A percentile compares a stretch with the other conserved stretches of the same genome.
Conservation (phyloP, 2,329 filamentous ascomycete species). For the Rhexocercosporidium sp. region DNA sequence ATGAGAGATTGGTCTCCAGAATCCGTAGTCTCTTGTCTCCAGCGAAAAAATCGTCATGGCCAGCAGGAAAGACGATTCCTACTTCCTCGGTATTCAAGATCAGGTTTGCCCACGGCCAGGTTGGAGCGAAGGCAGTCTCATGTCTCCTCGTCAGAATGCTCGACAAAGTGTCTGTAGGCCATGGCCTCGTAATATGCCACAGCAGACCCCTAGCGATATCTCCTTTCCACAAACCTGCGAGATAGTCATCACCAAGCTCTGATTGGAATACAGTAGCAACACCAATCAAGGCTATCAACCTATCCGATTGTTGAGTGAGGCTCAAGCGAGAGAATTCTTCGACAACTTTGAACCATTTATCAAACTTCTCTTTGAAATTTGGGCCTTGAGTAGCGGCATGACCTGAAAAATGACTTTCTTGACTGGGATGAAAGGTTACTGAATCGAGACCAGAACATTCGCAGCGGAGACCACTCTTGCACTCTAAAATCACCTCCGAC, state of each 20-base stretch:
- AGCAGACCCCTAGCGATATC: not conserved
- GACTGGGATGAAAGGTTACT: not conserved
- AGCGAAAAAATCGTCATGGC: not conserved
- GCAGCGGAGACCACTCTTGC: not conserved
- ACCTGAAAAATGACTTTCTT: not conserved
- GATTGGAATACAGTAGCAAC: not conserved
- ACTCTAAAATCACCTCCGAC: constrained; percentile 13
- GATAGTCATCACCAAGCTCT: not conserved
- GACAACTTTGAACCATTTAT: not conserved
- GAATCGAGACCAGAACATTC: not conserved
- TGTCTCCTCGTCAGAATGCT: not conserved
- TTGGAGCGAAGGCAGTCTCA: not conserved
- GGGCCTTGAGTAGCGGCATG: too few relatives aligned
- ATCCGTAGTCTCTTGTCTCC: not conserved
- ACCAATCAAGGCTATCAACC: not conserved
- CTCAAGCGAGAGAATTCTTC: not conserved
- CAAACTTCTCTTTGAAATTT: not conserved
- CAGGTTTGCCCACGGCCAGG: not conserved
- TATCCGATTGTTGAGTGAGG: not conserved
- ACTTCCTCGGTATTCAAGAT: not conserved
- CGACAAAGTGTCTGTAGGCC: not conserved
- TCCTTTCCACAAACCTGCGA: not conserved
- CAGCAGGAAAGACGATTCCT: not conserved
- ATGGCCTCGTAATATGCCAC: not conserved
- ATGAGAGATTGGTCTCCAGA: not conserved